These are phyloP conservation scores for Candida schatavii DNA, from an alignment of 805 yeast genomes.

Conservation along the genomic window DNA sequence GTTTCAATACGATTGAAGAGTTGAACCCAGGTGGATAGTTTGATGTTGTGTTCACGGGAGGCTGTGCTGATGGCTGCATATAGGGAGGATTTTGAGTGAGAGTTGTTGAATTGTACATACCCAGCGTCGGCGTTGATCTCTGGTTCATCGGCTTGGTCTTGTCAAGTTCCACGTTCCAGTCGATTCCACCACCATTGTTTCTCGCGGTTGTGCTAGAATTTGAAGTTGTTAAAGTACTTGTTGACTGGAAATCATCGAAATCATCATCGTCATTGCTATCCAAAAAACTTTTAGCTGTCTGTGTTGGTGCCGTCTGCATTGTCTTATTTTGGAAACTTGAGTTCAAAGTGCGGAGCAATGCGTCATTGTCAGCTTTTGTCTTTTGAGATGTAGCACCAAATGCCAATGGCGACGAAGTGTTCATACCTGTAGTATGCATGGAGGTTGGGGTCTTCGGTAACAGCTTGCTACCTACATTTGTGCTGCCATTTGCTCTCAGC, in stretches of 20 bases:
- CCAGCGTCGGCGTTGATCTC: slow-evolving; percentile 4
- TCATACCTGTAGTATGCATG: not conserved
- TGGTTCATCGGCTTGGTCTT: slow-evolving; percentile 4
- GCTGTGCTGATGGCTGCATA: slow-evolving; percentile 1
- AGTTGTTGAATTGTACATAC: slow-evolving; percentile 3
- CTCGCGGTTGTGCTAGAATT: slow-evolving; percentile 8
- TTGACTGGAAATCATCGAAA: slow-evolving; percentile 26
- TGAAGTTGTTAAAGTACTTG: not conserved
- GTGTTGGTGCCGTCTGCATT: too few relatives aligned
- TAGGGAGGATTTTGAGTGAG: slow-evolving; percentile 1
- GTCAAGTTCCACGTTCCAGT: slow-evolving; percentile 15
- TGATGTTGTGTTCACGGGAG: slow-evolving; percentile 2
- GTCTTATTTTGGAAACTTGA: slow-evolving; percentile 14
- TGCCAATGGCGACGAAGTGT: slow-evolving; percentile 5
- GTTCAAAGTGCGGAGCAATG: slow-evolving; percentile 23
- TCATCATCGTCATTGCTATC: slow-evolving; percentile 20
- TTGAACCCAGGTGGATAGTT: slow-evolving; percentile 35
- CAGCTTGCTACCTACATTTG: not conserved
- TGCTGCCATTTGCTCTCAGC: too few relatives aligned
- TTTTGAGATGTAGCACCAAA: slow-evolving; percentile 24
- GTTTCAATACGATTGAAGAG: slow-evolving; percentile 24
- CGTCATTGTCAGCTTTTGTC: slow-evolving; percentile 12
- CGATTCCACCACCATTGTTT: slow-evolving; percentile 5
- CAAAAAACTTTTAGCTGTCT: not conserved
- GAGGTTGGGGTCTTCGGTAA: not conserved